Percentiles rank a stretch among this genome's conserved stretches.
Conservation (phyloP, 306 rosid species). For the Medicago truncatula region MtrunA17r5.0-ANR NC_053045.1:5750501-5751000, state of each 20-base stretch:
- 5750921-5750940: constrained; percentile 27
- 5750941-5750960: neutral
- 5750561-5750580: constrained; percentile 39
- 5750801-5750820: constrained; percentile 21
- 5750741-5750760: constrained; percentile 22
- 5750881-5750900: neutral
- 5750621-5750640: constrained; percentile 40
- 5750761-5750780: constrained; percentile 24
- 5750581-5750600: constrained; percentile 1
- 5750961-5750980: constrained; percentile 42
- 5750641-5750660: constrained; percentile 23
- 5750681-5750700: neutral
- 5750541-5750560: neutral
- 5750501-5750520: neutral
- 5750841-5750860: constrained; percentile 37
- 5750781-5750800: constrained; percentile 10
- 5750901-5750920: constrained; percentile 36
- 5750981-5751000: constrained; percentile 43
- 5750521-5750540: constrained; percentile 11
- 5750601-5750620: constrained; percentile 42
- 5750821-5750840: constrained; percentile 40
- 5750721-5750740: neutral
- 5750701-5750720: neutral
- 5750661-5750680: constrained; percentile 19
- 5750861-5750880: constrained; percentile 15